Conservation (phyloP, 1,139 yeast genomes). For the Taphrina betulina region DNA sequence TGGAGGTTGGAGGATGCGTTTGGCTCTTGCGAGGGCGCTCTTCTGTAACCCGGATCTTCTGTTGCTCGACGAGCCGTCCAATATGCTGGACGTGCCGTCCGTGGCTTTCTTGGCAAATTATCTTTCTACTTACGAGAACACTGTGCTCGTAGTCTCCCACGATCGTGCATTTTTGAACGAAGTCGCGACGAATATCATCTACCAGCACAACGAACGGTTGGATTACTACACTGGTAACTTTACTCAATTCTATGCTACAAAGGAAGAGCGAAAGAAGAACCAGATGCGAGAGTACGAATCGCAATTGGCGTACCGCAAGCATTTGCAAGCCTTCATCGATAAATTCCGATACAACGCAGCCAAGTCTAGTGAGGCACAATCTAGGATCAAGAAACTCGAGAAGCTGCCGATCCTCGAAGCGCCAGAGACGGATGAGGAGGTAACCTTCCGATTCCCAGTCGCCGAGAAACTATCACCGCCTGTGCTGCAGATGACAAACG, state of each 20-base stretch:
- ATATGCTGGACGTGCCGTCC: conserved; percentile 99
- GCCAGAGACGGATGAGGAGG: conserved; percentile 86
- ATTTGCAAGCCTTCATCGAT: conserved; percentile 87
- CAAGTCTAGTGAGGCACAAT: conserved; percentile 94
- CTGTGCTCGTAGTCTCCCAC: conserved; percentile 93
- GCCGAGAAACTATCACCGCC: conserved; percentile 94
- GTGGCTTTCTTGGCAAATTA: conserved; percentile 89
- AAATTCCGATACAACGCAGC: conserved; percentile 97
- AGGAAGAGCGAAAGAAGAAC: conserved; percentile 91
- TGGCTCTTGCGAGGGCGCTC: conserved; percentile 94
- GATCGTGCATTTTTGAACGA: conserved; percentile 96
- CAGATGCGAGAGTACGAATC: conserved; percentile 93
- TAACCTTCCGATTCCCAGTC: conserved; percentile 90
- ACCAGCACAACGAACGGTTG: conserved; percentile 93
- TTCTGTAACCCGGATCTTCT: conserved; percentile 95
- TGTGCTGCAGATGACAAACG: conserved; percentile 80
- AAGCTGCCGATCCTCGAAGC: conserved; percentile 89
- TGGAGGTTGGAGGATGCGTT: conserved; percentile 99
- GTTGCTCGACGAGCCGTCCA: conserved; percentile 95
- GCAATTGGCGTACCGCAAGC: conserved; percentile 94
- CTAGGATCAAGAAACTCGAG: conserved; percentile 93
- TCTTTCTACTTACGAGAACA: conserved; percentile 77
- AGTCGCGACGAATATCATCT: conserved; percentile 95
- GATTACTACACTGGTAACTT: conserved; percentile 96
- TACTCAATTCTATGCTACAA: conserved; percentile 86